Conservation (phyloP, 2,329 filamentous ascomycete species). For the Cordyceps fumosorosea region DNA sequence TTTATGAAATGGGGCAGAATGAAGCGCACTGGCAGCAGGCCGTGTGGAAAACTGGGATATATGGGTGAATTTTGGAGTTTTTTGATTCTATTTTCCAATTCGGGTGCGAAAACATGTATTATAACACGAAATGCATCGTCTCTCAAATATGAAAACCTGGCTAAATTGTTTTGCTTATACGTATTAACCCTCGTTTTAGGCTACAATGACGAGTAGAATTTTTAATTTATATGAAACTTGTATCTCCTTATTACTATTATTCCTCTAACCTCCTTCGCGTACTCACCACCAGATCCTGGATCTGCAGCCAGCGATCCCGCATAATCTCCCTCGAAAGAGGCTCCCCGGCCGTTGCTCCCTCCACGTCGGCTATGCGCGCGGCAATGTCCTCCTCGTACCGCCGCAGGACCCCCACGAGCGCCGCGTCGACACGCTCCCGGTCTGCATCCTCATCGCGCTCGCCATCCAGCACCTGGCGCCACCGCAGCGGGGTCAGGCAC, state of each 20-base stretch:
- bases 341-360: slow-evolving; percentile 25
- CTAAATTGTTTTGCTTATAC: neutral
- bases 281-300: slow-evolving; percentile 27
- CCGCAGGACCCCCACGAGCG: slow-evolving; percentile 32
- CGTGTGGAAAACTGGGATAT: neutral
- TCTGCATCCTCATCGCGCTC: slow-evolving; percentile 41
- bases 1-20: neutral
- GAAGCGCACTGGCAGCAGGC: neutral
- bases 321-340: neutral
- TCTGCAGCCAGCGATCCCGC: slow-evolving; percentile 30
- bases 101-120: neutral
- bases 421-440: slow-evolving; percentile 28
- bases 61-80: neutral
- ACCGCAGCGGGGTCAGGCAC: slow-evolving; percentile 31
- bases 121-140: slow-evolving; percentile 1
- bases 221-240: neutral
- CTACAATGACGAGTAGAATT: neutral
- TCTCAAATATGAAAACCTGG: neutral
- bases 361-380: slow-evolving; percentile 25
- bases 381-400: slow-evolving; percentile 30
- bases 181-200: neutral
- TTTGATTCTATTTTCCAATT: neutral
- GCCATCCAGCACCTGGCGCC: slow-evolving; percentile 39
- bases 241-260: slow-evolving; percentile 2
- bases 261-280: slow-evolving; percentile 21